Percentiles rank a stretch among this genome's conserved stretches.
phyloP scores from a whole-genome alignment of 106 monocot genomes.

The Ottelia alismoides region DNA sequence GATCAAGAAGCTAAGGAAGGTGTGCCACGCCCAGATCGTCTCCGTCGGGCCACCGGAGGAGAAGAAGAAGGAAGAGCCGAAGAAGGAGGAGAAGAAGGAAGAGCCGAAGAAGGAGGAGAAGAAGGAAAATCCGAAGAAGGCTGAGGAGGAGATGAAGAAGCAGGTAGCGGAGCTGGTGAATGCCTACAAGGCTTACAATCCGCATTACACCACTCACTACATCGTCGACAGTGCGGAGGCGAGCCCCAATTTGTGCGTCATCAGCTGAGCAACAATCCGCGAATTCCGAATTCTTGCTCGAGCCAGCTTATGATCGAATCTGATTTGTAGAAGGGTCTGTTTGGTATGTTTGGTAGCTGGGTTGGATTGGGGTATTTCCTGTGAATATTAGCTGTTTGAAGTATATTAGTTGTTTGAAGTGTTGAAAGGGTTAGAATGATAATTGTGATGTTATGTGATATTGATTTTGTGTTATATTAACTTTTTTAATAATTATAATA shows the following conservation, averaged over 20 bases:
- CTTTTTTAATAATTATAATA: too few relatives aligned
- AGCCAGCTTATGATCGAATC: too few relatives aligned
- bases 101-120: too few relatives aligned
- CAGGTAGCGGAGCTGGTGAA: conserved; percentile 16
- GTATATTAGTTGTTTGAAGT: too few relatives aligned
- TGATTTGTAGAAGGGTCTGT: too few relatives aligned
- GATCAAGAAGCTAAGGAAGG: conserved; percentile 2
- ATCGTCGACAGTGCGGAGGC: conserved; percentile 19
- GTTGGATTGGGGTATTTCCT: too few relatives aligned
- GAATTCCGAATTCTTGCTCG: too few relatives aligned
- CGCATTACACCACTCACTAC: conserved; percentile 11
- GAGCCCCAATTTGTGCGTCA: conserved; percentile 22
- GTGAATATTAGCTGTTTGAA: too few relatives aligned
- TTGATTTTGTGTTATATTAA: too few relatives aligned
- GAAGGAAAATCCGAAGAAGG: conserved; percentile 12
- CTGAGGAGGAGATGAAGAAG: conserved; percentile 26
- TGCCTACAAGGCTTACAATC: conserved; percentile 10
- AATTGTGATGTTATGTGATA: too few relatives aligned
- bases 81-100: conserved; percentile 12
- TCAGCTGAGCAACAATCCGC: conserved; percentile 9
- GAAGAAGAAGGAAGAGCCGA: conserved; percentile 4
- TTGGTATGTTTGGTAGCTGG: too few relatives aligned
- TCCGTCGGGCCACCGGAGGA: conserved; percentile 7
- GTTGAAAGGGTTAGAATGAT: too few relatives aligned
- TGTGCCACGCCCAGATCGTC: conserved; percentile 1